Percentiles rank a stretch among this genome's conserved stretches.
Evolutionary conservation across 2,329 filamentous ascomycete genomes (phyloP).

Genomic region (Colletotrichum somersetense): DNA sequence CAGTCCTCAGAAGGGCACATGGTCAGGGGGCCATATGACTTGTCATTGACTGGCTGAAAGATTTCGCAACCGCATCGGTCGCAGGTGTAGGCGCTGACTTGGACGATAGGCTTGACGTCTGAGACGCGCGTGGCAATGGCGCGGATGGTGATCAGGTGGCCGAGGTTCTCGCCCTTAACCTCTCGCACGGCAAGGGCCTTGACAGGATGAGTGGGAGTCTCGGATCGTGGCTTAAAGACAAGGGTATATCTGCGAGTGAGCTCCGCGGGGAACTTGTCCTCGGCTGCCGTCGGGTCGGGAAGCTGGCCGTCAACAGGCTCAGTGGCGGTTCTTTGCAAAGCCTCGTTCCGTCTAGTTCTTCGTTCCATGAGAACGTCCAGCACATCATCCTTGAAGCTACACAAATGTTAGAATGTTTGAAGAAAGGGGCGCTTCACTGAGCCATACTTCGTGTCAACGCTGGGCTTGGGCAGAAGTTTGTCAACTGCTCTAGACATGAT

Average conservation of each 20-base stretch:
- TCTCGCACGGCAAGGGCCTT: slow-evolving; percentile 89
- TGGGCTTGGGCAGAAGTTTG: slow-evolving; percentile 83
- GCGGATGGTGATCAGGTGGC: slow-evolving; percentile 91
- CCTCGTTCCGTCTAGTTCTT: slow-evolving; percentile 86
- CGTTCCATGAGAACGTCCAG: slow-evolving; percentile 97
- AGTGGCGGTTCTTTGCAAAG: slow-evolving; percentile 71
- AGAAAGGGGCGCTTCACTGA: slow-evolving; percentile 9
- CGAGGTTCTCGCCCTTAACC: slow-evolving; percentile 92
- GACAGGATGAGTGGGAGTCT: slow-evolving; percentile 71
- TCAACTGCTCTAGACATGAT: slow-evolving; percentile 91
- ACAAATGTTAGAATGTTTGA: slow-evolving; percentile 5
- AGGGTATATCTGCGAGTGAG: slow-evolving; percentile 94
- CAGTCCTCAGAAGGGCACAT: slow-evolving; percentile 94
- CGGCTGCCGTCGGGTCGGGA: slow-evolving; percentile 70
- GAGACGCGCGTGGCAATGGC: slow-evolving; percentile 96
- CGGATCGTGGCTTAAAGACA: slow-evolving; percentile 93
- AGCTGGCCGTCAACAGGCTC: slow-evolving; percentile 58
- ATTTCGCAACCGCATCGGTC: slow-evolving; percentile 97
- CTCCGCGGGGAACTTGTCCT: slow-evolving; percentile 89
- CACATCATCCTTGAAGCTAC: slow-evolving; percentile 95
- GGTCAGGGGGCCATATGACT: slow-evolving; percentile 88
- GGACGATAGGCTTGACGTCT: slow-evolving; percentile 97
- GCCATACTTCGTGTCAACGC: slow-evolving; percentile 80
- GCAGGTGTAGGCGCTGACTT: slow-evolving; percentile 97
- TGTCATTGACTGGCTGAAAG: slow-evolving; percentile 94